Base-by-base conservation (phyloP, 1,284 basidiomycete genomes). In the Kalmanozyma brasiliensis region DNA sequence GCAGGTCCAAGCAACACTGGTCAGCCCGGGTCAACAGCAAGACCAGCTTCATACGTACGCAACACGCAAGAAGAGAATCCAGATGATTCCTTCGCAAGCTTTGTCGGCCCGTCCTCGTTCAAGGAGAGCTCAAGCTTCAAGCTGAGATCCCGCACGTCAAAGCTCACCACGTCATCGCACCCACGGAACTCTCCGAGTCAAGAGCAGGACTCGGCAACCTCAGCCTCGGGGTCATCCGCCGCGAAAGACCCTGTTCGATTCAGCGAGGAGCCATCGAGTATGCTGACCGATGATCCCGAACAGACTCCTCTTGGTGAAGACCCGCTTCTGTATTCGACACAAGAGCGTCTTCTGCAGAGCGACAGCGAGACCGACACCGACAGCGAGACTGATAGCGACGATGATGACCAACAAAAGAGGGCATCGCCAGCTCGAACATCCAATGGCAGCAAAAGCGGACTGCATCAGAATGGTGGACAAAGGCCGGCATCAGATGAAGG, bases 281-380 rank as follows among this genome's bases (percentile, higher is more conserved):
- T 64, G 53, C 42, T 78, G 13, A 22, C 45, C 33, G 42, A 68
- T 6, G 56, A 77, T 38, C 73, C 75, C 4, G 73, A 73, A 16
- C 47, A 61, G 14, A 76, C 75, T 11, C 76, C 76, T 3, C 49
- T 72, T 0, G 72, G 73, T 29, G 67, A 75, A 26, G 75, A 77
- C 44, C 76, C 76, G 0, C 44, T 78, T 38, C 63, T 63, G 6
- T 78, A 76, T 36, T 51, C 67, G 6, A 59, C 59, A 0, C 51
- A 67, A 36, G 57, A 76, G 3, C 53, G 64, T 29, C 49, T 74
- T 2, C 53, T 78, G 6, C 61, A 71, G 11, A 58, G 44, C 44
- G 62, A 76, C 24, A 63, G 65, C 1, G 67, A 71, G 0, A 49
- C 59, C 1, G 53, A 58, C 0, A 38, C 56, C 11, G 66, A 70